Evolutionary conservation across 2,329 filamentous ascomycete genomes (phyloP), one percentile per base, ranked within the genome.

Genomic region (Xylariaceae sp.): DNA sequence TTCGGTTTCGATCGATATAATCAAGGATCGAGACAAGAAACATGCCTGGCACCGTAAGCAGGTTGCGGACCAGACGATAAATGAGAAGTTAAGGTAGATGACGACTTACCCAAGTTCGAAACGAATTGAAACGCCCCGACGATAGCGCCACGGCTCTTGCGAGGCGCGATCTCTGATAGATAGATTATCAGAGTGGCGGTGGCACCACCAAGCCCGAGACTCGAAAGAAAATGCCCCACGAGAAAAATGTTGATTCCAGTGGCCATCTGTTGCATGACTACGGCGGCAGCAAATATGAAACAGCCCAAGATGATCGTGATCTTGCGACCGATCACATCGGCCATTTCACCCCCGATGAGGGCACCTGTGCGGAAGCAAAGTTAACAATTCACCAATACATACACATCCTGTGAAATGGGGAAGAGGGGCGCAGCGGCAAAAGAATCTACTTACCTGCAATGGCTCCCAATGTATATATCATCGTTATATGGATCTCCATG

Each of bases 101-200:
- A 15, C 45, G 11, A 52, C 63, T 58, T 58, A 65, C 90, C 90
- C 64, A 92, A 82, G 62, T 89, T 92, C 73, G 92, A 87, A 73
- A 86, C 90, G 80, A 92, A 92, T 72, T 92, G 89, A 78, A 92
- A 92, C 3, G 88, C 88, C 1, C 88, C 84, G n/a, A 93, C 89
- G 54, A 92, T 82, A 57, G 88, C 86, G 70, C 89, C 89, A 70
- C 89, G 84, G 65, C 94, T 87, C 74, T 89, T 90, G 73, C 82
- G 83, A 60, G 88, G 87, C 64, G 77, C 80, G 71, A 92, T 90
- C 76, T 92, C 90, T 53, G 87, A 90, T 89, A 94, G 93, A 83
- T 94, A 92, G 62, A 92, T 80, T 71, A 92, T 90, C 74, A 92
- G 86, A 68, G 91, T 86, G 68, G 89, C 88, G 7, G 88, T 90